phyloP scores from a whole-genome alignment of 768 basidiomycete species.

The Cyathus striatus region DNA sequence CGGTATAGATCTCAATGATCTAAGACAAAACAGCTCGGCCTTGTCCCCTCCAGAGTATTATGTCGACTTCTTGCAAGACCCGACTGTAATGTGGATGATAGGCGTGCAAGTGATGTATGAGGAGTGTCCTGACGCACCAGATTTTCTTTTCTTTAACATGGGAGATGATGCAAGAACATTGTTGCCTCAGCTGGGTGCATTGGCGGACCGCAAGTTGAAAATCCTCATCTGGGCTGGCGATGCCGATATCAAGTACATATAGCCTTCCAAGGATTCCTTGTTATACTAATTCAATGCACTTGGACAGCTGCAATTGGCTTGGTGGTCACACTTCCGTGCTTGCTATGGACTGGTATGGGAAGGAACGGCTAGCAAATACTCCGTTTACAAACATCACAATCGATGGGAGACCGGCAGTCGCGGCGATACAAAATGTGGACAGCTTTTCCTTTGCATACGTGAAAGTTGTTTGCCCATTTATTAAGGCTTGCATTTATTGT shows the following conservation, averaged over 20 bases:
- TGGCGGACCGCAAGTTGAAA: conserved; percentile 37
- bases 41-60: conserved; percentile 57
- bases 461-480: background rate
- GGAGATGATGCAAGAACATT: conserved; percentile 60
- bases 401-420: conserved; percentile 42
- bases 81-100: conserved; percentile 34
- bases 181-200: conserved; percentile 41
- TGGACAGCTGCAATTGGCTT: conserved; percentile 46
- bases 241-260: conserved; percentile 44
- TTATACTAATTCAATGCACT: no score
- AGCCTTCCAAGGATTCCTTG: no score
- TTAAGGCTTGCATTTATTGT: background rate
- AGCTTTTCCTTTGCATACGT: conserved; percentile 66
- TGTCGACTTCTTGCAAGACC: conserved; percentile 34
- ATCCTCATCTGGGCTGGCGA: conserved; percentile 47
- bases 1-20: conserved; percentile 47
- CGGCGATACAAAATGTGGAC: conserved; percentile 58
- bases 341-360: conserved; percentile 43
- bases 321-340: conserved; percentile 37
- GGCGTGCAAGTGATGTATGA: conserved; percentile 46
- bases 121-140: conserved; percentile 44
- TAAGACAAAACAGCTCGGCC: conserved; percentile 49
- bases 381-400: conserved; percentile 54
- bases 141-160: conserved; percentile 37
- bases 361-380: conserved; percentile 26